These are phyloP conservation scores for Daphne laureola DNA, from an alignment of 441 rosid species.

Conservation along the genomic window DNA sequence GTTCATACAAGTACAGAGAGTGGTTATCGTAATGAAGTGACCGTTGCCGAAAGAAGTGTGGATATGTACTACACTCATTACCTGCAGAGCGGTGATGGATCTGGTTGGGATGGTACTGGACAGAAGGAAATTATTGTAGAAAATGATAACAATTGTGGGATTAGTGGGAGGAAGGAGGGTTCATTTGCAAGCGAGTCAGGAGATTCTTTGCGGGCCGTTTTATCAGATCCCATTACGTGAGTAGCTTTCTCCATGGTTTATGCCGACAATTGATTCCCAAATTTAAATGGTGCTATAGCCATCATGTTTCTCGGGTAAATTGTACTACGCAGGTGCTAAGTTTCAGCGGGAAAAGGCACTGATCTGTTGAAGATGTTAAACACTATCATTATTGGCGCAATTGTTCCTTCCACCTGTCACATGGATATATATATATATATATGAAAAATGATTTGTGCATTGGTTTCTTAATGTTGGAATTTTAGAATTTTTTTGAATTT, in stretches of 20 bases:
- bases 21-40: slow-evolving; percentile 27
- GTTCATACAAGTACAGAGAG: slow-evolving; percentile 23
- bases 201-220: slow-evolving; percentile 60
- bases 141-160: slow-evolving; percentile 58
- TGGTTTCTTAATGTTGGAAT: too few relatives aligned
- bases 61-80: slow-evolving; percentile 52
- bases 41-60: slow-evolving; percentile 51
- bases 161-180: slow-evolving; percentile 69
- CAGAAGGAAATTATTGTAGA: slow-evolving; percentile 47
- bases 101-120: slow-evolving; percentile 28
- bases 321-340: too few relatives aligned
- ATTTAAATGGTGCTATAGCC: too few relatives aligned
- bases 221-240: slow-evolving; percentile 82
- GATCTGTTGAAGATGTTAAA: too few relatives aligned
- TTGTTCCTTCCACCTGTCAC: too few relatives aligned
- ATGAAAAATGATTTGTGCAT: too few relatives aligned
- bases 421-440: too few relatives aligned
- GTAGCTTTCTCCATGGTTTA: slow-evolving; percentile 10
- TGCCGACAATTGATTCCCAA: too few relatives aligned
- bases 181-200: slow-evolving; percentile 45
- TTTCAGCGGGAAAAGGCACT: too few relatives aligned
- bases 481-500: too few relatives aligned
- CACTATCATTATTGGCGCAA: too few relatives aligned
- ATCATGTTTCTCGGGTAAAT: too few relatives aligned
- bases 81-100: slow-evolving; percentile 38